These are phyloP conservation scores for Warburgia ugandensis DNA, from an alignment of 164 flowering plant species.

Conservation along the genomic window DNA sequence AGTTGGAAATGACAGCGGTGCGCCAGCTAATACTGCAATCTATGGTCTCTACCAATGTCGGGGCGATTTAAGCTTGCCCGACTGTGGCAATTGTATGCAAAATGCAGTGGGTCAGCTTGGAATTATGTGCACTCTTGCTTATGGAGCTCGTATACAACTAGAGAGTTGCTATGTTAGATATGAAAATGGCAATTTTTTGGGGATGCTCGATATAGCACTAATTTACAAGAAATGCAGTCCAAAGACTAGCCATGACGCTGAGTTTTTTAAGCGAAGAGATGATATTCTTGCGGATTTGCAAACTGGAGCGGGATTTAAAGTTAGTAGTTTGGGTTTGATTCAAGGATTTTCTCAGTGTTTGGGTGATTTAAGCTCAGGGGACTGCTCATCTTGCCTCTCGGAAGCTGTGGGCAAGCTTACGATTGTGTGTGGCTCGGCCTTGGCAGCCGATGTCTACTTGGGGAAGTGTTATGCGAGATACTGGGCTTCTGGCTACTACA, in stretches of 20 bases:
- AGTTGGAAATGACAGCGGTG: constrained; percentile 36
- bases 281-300: constrained; percentile 67
- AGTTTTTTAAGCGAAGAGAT: constrained; percentile 65
- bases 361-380: constrained; percentile 53
- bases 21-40: constrained; percentile 29
- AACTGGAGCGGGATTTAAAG: constrained; percentile 43
- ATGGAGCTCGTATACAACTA: constrained; percentile 58
- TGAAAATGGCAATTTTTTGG: constrained; percentile 55
- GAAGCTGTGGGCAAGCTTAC: constrained; percentile 61
- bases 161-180: constrained; percentile 65
- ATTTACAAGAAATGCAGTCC: constrained; percentile 69
- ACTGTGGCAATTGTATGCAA: constrained; percentile 46
- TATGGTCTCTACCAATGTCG: constrained; percentile 88
- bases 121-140: constrained; percentile 50
- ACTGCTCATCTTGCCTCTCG: constrained; percentile 59
- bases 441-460: constrained; percentile 73
- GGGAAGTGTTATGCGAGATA: constrained; percentile 81
- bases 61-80: constrained; percentile 49
- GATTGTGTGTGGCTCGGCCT: constrained; percentile 70
- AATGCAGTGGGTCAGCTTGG: constrained; percentile 52
- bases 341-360: constrained; percentile 84
- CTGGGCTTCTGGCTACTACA: constrained; percentile 83
- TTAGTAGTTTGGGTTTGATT: constrained; percentile 53
- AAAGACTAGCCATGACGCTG: constrained; percentile 41
- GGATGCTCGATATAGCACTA: constrained; percentile 46